Base-by-base conservation (phyloP, 2,329 filamentous ascomycete genomes). In the Pseudocercospora pini-densiflorae region DNA sequence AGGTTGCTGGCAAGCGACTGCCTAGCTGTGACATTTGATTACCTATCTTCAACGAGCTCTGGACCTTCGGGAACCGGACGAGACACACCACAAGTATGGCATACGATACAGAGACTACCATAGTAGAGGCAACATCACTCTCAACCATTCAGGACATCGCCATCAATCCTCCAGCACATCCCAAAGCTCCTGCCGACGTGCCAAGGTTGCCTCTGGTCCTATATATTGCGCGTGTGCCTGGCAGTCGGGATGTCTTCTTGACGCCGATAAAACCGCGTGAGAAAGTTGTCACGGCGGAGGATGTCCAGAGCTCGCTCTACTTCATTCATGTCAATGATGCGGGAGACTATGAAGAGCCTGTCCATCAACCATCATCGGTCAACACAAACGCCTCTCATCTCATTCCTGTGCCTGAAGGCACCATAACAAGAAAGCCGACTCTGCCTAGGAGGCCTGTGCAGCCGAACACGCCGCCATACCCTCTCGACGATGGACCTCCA, bases 191-290 rank as follows among this genome's bases (percentile, higher is more conserved):
- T 5, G 87, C 89, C 2, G 89, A 90, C 71, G 82, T 86, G 73
- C 87, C 83, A 69, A 87, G 90, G 69, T 88, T 92, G 3, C 55
- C 55, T 36, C 79, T 98, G 59, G 89, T 90, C 2, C 86, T 99
- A 47, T 99, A 99, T 80, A 96, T 99, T 71, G 93, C 94, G 40
- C 86, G 94, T 71, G 94, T 99, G 0, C 95, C 95, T 0, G 94
- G 94, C 23, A 97, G 92, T 69, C 88, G 89, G 89, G 94, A 97
- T 84, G 87, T 97, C 64, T 96, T 97, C 73, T 88, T 99, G 54
- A 96, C 94, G 1, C 92, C 95, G 0, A 86, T 95, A 69, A 97
- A 97, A 77, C 95, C 95, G 1, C 89, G 92, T 60, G 86, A 90
- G 49, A 97, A 95, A 78, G 94, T 93, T 67, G 92, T 99, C 69